Percentiles rank a stretch among this genome's conserved stretches.
Evolutionary conservation across 2,329 filamentous ascomycete species (phyloP).

Genomic region (Colletotrichum destructivum): DNA sequence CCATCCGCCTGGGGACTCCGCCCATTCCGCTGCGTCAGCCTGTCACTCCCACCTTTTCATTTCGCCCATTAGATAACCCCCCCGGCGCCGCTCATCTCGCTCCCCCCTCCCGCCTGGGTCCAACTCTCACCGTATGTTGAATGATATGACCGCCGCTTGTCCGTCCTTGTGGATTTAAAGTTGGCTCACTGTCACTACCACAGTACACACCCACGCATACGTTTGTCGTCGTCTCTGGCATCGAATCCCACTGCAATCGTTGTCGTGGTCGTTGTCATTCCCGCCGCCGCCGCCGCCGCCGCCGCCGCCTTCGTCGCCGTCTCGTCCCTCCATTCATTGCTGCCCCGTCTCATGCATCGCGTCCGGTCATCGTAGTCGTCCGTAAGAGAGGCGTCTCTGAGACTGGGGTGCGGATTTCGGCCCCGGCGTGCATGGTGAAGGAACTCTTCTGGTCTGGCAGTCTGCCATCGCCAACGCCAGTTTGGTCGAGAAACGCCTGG

Average conservation of each 20-base stretch:
- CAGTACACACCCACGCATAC: not conserved
- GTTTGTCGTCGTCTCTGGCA: constrained; percentile 25
- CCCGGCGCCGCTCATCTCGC: constrained; percentile 42
- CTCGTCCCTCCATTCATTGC: constrained; percentile 9
- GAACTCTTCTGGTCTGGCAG: constrained; percentile 36
- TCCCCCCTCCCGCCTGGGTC: constrained; percentile 41
- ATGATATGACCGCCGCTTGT: constrained; percentile 39
- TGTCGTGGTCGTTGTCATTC: constrained; percentile 1
- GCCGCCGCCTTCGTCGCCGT: constrained; percentile 21
- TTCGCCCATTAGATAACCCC: constrained; percentile 42
- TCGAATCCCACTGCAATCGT: constrained; percentile 28
- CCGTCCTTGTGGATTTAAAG: constrained; percentile 37
- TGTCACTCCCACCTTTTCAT: constrained; percentile 41
- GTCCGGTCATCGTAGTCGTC: constrained; percentile 26
- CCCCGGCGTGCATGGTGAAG: constrained; percentile 40
- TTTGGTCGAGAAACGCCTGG: constrained; percentile 14
- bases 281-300: too few relatives aligned
- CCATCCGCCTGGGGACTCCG: constrained; percentile 41
- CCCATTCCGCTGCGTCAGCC: constrained; percentile 43
- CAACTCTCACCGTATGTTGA: constrained; percentile 42
- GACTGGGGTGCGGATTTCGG: constrained; percentile 37
- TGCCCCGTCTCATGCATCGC: constrained; percentile 33
- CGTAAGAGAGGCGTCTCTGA: constrained; percentile 38
- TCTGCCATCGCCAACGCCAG: constrained; percentile 33
- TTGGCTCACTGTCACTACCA: constrained; percentile 37